Evolutionary conservation across 306 rosid species (phyloP), one percentile per base, ranked within the genome.

Genomic region (Cucurbita ficifolia): DNA sequence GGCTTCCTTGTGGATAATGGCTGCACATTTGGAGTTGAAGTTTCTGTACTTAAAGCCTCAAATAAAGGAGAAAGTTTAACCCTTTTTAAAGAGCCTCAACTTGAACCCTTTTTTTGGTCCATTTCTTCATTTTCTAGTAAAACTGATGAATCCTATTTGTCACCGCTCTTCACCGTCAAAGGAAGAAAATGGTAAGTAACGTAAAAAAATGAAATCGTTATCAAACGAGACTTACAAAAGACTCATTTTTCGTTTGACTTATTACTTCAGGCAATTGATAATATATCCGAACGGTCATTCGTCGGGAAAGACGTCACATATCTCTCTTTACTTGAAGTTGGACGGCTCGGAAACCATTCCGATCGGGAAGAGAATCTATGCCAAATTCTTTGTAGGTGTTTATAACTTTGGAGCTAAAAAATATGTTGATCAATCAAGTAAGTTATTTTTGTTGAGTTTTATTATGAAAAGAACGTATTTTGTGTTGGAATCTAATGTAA

Each of bases 21-120:
- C 8, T 73, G 68, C 24, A 56, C 67, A 21, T 73, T 73, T 42
- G 76, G 76, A 18, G 76, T 73, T 55, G 76, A 73, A 40, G 3
- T 73, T 56, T 73, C 50, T 39, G 14, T 73, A 9, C 45, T 55
- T 12, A 73, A 73, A 53, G 8, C 8, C 18, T 17, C 54, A 18
- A 39, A 40, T 10, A 56, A 56, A 43, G 76, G 67, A 22, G 76
- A 73, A 40, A 36, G 55, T 42, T 73, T 73, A 24, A 73, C 22
- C 18, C 39, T 73, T 5, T 7, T 40, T 6, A 54, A 42, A 54
- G 76, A 73, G 18, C 68, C 76, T 73, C 76, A 73, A 22, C 38
- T 7, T 4, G 22, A 19, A 3, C 3, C 29, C 5, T 73, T 21
- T 14, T 12, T 10, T 55, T 73, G 68, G 68, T 18, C 8, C 3